Percentiles rank a stretch among this genome's conserved stretches.
Conservation (phyloP, 2,329 filamentous ascomycete species). For the Sporothrix mexicana region DNA sequence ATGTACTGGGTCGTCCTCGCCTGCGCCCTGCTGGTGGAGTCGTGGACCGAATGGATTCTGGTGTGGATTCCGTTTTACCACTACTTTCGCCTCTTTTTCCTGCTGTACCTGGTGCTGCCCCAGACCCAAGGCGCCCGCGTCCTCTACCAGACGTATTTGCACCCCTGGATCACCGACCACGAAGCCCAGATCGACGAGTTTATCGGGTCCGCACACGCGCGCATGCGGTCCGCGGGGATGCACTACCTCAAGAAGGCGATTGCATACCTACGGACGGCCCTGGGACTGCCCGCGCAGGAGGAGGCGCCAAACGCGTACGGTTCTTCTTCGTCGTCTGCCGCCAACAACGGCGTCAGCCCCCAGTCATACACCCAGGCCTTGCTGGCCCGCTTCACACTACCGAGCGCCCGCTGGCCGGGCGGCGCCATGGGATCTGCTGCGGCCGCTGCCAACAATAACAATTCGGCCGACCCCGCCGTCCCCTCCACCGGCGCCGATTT, state of each 20-base stretch:
- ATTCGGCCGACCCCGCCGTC: neutral
- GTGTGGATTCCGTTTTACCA: constrained; percentile 93
- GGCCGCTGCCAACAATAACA: constrained; percentile 18
- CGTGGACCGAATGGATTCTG: constrained; percentile 85
- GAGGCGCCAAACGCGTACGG: constrained; percentile 46
- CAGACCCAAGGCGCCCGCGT: constrained; percentile 92
- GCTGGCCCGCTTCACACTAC: constrained; percentile 85
- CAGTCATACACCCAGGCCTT: constrained; percentile 78
- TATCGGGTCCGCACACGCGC: constrained; percentile 81
- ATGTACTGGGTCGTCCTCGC: constrained; percentile 99
- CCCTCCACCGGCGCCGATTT: constrained; percentile 61
- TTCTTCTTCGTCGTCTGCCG: constrained; percentile 50
- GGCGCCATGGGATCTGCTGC: constrained; percentile 33
- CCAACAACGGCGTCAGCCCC: constrained; percentile 39
- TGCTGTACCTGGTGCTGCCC: constrained; percentile 94
- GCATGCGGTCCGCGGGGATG: constrained; percentile 76
- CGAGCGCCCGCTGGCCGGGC: constrained; percentile 65
- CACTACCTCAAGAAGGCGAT: constrained; percentile 74
- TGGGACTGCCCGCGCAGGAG: constrained; percentile 72
- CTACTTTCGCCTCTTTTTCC: constrained; percentile 83
- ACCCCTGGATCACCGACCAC: constrained; percentile 87
- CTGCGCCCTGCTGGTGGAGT: constrained; percentile 80
- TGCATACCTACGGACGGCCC: constrained; percentile 72
- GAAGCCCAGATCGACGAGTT: constrained; percentile 89
- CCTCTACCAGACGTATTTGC: constrained; percentile 83